Evolutionary conservation across 192 early-diverging fungal genomes (phyloP).

Genomic region (Backusella circina): DNA sequence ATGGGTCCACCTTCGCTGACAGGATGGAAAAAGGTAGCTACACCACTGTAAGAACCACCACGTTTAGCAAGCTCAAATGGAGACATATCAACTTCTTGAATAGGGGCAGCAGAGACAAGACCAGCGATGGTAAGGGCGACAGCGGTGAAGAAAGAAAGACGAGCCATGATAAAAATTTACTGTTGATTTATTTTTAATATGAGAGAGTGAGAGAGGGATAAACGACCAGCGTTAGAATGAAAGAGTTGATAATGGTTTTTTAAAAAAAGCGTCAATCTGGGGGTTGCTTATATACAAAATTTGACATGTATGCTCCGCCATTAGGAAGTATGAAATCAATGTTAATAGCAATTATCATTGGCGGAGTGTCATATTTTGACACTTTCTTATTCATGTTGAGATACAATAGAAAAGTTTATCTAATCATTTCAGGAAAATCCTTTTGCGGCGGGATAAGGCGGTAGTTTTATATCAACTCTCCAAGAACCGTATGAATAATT

Average conservation of each 20-base stretch:
- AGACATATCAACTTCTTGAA: neutral
- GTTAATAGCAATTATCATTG: too few species aligned
- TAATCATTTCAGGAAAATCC: too few species aligned
- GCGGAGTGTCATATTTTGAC: too few species aligned
- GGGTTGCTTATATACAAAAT: neutral
- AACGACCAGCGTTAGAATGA: neutral
- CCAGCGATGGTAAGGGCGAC: neutral
- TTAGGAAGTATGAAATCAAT: neutral
- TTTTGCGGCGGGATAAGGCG: too few species aligned
- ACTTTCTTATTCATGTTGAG: too few species aligned
- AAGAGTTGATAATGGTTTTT: neutral
- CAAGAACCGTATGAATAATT: too few species aligned
- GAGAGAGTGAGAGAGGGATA: neutral
- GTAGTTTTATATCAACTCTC: too few species aligned
- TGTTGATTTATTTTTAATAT: neutral
- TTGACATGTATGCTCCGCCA: neutral
- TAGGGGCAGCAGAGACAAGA: neutral
- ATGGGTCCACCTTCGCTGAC: slow-evolving; percentile 23
- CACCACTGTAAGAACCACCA: slow-evolving; percentile 1
- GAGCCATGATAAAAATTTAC: neutral
- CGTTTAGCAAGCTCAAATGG: neutral
- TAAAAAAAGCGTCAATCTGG: neutral
- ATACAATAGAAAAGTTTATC: too few species aligned
- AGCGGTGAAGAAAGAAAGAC: neutral
- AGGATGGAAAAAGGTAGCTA: slow-evolving; percentile 28